Base-by-base conservation (phyloP, 257 asterid species). In the Solanum rostratum region DNA sequence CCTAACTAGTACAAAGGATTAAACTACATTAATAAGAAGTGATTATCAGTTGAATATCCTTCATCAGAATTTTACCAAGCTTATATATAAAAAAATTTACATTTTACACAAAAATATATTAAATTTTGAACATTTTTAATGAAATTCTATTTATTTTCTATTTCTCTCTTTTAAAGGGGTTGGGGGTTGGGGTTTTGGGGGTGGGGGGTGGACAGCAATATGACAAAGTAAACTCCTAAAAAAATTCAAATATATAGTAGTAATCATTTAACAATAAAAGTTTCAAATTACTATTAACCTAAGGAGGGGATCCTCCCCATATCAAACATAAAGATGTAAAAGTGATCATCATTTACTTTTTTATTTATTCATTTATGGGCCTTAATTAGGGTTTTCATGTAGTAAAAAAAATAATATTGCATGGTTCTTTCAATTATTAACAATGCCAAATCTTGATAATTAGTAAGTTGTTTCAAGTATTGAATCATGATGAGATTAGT, bases 221-320 rank as follows among this genome's bases (percentile, higher is more conserved):
- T 83, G 33, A 49, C 78, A 82, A 15, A 73, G 22, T 73, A 80
- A 76, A 85, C 82, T 84, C 85, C 85, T 81, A 81, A 79, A 88
- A 85, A 87, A 84, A 16, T 73, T 70, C 80, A 54, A 84, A 80
- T 16, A 18, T 54, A 49, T 66, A 79, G 71, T 19, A 41, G 89
- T 87, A 93, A 94, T 94, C 95, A 95, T 95, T 90, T 84, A 88
- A 79, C 92, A 89, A 89, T 86, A 87, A 89, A 92, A 90, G 90
- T 87, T 91, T 84, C 82, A 85, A 89, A 90, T 93, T 87, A 94
- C 86, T 93, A 93, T 90, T 85, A 90, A 88, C 89, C 91, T 85
- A 91, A 89, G 59, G 81, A 85, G 85, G n/a, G 86, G 84, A 90
- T 91, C 88, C 86, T 85, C 88, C 85, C 87, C 91, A 83, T 88